Base-by-base conservation (phyloP, 2,329 filamentous ascomycete species). In the Cryphonectria naterciae region DNA sequence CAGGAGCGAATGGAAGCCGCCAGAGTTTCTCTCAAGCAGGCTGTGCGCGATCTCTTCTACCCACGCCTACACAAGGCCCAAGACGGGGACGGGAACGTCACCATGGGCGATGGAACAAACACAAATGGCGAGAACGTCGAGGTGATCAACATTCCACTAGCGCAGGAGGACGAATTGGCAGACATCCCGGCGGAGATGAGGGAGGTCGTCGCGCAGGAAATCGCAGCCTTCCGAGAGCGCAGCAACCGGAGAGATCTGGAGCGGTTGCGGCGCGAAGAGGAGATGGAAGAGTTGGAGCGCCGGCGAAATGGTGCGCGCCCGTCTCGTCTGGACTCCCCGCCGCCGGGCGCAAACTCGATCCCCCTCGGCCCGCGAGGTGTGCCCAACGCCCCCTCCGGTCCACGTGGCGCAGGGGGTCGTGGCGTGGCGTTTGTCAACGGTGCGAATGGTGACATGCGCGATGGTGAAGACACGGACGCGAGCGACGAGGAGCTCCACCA, bases 141-240 rank as follows among this genome's bases (percentile, higher is more conserved):
- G 80, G 91, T 98, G 54, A 91, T 97, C 74, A 97, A 95, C 70
- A 97, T 98, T 71, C 92, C 94, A 4, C 86, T 97, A 43, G 90
- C 91, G 0, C 89, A 92, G 67, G 96, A 99, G 74, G 97, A 99
- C 77, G 96, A 99, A 78, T 85, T 99, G 41, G 92, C 95, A 28
- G 96, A 99, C 77, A 98, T 99, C 64, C 96, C 96, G 0, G 92
- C 93, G 0, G 96, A 98, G 79, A 97, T 97, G 94, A 91, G 96
- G 35, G 96, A 97, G 79, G 95, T 94, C 0, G 96, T 99, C 22
- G 93, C 96, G 0, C 92, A 92, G 70, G 97, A 99, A 79, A 99
- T 99, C 77, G 91, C 94, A 0, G 93, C 95, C 0, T 99, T 99
- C 84, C 88, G 96, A 74, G 96, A 99, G 75, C 88, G 95, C 28